phyloP scores from a whole-genome alignment of 2,329 filamentous ascomycete species.

The Apiospora rasikravindrae region DNA sequence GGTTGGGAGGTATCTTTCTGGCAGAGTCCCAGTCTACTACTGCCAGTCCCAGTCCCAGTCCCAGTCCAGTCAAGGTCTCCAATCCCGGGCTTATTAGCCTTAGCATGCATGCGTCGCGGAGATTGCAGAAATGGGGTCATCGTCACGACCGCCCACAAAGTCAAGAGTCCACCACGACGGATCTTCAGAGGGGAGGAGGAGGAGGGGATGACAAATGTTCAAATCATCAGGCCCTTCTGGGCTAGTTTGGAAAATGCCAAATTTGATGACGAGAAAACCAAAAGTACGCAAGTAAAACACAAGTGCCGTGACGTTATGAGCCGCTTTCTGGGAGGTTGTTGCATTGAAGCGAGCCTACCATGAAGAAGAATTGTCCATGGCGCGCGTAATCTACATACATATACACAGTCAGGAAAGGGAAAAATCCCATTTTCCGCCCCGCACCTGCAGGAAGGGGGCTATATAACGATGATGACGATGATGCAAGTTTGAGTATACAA shows the following conservation, averaged over 20 bases:
- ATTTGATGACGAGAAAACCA: background rate
- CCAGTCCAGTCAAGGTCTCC: background rate
- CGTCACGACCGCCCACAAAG: background rate
- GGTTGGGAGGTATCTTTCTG: no score
- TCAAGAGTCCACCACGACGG: slow-evolving; percentile 2
- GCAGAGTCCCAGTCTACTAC: no score
- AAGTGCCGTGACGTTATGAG: slow-evolving; percentile 3
- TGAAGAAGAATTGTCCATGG: background rate
- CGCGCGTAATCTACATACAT: background rate
- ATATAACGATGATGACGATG: background rate
- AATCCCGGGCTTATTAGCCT: background rate
- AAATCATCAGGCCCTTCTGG: background rate
- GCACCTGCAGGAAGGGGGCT: slow-evolving; percentile 10
- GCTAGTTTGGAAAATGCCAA: background rate
- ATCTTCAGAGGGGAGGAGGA: background rate
- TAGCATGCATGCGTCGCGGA: slow-evolving; percentile 7
- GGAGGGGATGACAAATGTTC: background rate
- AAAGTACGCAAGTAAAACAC: background rate
- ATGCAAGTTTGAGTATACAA: background rate
- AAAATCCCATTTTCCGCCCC: background rate
- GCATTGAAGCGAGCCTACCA: slow-evolving; percentile 13
- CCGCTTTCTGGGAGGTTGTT: background rate
- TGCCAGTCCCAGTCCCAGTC: no score
- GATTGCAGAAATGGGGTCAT: slow-evolving; percentile 3
- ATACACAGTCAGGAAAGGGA: background rate